These are phyloP conservation scores for Tulasnella sp. DNA, from an alignment of 768 basidiomycete genomes.

Conservation along the genomic window DNA sequence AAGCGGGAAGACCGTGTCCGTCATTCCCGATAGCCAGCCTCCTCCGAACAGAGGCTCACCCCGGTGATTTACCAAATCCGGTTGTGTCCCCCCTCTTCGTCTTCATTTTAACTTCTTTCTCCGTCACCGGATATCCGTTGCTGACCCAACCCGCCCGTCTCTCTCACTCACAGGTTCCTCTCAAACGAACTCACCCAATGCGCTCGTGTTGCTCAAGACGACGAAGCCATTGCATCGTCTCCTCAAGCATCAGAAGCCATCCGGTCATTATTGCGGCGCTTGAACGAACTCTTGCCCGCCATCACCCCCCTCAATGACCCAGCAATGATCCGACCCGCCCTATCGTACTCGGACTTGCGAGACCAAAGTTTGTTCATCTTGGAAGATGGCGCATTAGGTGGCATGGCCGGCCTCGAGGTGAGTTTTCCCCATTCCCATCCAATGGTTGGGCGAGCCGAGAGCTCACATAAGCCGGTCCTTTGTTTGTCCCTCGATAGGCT, in stretches of 20 bases:
- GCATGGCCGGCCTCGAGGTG: constrained; percentile 17
- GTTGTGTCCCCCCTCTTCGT: background rate
- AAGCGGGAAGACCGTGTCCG: background rate
- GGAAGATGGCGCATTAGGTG: constrained; percentile 15
- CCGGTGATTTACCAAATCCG: constrained; percentile 1
- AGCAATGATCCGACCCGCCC: constrained; percentile 3
- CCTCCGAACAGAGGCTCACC: background rate
- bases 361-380: constrained; percentile 9
- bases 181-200: constrained; percentile 12
- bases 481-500: constrained; percentile 4
- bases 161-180: constrained; percentile 2
- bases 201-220: constrained; percentile 3
- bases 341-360: constrained; percentile 13
- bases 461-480: constrained; percentile 8
- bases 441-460: background rate
- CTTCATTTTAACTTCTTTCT: background rate
- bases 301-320: constrained; percentile 11
- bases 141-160: background rate
- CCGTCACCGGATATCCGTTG: background rate
- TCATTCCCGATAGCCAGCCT: background rate
- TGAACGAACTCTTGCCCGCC: background rate
- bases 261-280: background rate
- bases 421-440: background rate
- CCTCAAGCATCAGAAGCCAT: background rate
- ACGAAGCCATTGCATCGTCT: background rate